phyloP scores from a whole-genome alignment of 345 rosid genomes.

The Microcos paniculata region DNA sequence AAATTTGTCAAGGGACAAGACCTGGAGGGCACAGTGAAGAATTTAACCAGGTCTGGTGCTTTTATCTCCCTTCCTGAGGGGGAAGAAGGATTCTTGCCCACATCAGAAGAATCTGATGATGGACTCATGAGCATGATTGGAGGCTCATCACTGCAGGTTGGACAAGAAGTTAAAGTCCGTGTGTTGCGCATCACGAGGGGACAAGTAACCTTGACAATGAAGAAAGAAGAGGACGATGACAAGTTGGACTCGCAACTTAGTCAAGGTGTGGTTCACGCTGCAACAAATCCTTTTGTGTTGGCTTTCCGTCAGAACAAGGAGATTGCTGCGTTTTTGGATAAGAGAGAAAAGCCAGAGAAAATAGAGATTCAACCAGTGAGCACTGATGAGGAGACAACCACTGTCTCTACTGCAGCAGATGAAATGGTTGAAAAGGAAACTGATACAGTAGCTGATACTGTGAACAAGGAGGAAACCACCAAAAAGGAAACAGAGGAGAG shows the following conservation, averaged over 20 bases:
- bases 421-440: conserved; percentile 25
- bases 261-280: conserved; percentile 62
- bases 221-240: conserved; percentile 53
- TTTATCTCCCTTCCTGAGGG: conserved; percentile 86
- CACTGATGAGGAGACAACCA: conserved; percentile 6
- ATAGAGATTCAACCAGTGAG: conserved; percentile 27
- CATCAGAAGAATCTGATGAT: conserved; percentile 70
- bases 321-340: conserved; percentile 70
- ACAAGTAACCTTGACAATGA: conserved; percentile 86
- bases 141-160: conserved; percentile 56
- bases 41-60: conserved; percentile 69
- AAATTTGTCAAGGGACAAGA: conserved; percentile 79
- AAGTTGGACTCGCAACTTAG: conserved; percentile 39
- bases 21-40: conserved; percentile 78
- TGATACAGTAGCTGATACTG: conserved; percentile 8
- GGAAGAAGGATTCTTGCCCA: conserved; percentile 87
- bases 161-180: conserved; percentile 74
- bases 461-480: conserved; percentile 16
- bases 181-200: conserved; percentile 70
- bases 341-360: conserved; percentile 52
- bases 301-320: conserved; percentile 79
- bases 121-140: conserved; percentile 70
- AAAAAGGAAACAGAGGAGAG: conserved; percentile 29
- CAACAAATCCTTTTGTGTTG: conserved; percentile 73
- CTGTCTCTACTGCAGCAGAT: conserved; percentile 23